These are phyloP conservation scores for Acanthamoeba sp. DNA, from an alignment of 208 protist species.

Conservation along the genomic window DNA sequence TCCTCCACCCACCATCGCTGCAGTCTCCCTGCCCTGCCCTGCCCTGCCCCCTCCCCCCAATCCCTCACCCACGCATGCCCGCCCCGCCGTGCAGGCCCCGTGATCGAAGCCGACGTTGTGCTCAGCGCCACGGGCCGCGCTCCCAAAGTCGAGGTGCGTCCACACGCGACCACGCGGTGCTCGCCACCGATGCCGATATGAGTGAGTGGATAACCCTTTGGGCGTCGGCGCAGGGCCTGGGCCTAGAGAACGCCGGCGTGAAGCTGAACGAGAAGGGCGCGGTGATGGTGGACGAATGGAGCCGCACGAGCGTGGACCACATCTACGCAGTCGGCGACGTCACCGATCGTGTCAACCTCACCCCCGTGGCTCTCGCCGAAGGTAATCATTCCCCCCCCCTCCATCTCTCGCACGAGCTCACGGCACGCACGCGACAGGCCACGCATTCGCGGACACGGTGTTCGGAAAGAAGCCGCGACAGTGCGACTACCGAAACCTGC, in stretches of 20 bases:
- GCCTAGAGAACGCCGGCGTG: conserved; percentile 81
- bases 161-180: neutral
- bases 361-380: conserved; percentile 91
- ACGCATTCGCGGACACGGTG: conserved; percentile 85
- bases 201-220: neutral
- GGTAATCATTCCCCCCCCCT: conserved; percentile 71
- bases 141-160: neutral
- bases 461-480: conserved; percentile 82
- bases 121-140: neutral
- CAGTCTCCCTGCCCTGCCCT: too few relatives aligned
- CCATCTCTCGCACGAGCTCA: neutral
- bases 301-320: conserved; percentile 32
- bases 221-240: conserved; percentile 30
- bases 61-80: too few relatives aligned
- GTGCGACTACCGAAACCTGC: conserved; percentile 87
- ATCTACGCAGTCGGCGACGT: conserved; percentile 89
- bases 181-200: neutral
- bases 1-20: too few relatives aligned
- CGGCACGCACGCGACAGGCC: neutral
- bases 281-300: conserved; percentile 83
- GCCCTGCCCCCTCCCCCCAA: too few relatives aligned
- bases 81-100: too few relatives aligned
- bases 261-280: conserved; percentile 37
- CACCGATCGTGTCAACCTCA: conserved; percentile 80
- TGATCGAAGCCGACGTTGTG: neutral